Percentiles rank a stretch among this genome's conserved stretches.
phyloP scores from a whole-genome alignment of 148 eudicot species.

The Chenopodium quinoa region DNA sequence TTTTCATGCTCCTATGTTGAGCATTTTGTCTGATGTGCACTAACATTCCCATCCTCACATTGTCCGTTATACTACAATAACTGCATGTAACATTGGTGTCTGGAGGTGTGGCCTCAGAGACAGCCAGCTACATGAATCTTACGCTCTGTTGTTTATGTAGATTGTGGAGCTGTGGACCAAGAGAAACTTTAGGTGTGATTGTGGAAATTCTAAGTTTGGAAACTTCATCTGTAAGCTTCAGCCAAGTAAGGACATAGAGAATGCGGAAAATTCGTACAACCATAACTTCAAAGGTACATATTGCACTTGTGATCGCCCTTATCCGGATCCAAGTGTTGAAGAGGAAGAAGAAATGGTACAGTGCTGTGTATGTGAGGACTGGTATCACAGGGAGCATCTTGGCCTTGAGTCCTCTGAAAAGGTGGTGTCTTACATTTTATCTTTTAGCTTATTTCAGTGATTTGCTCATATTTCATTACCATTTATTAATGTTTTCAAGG shows the following conservation, averaged over 20 bases:
- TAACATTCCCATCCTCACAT: not conserved
- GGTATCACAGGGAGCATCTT: slow-evolving; percentile 95
- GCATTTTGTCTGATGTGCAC: not conserved
- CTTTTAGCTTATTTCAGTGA: slow-evolving; percentile 4
- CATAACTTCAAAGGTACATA: slow-evolving; percentile 92
- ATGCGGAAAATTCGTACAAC: slow-evolving; percentile 71
- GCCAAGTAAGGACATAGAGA: slow-evolving; percentile 76
- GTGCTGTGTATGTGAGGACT: slow-evolving; percentile 95
- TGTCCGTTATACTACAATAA: not conserved
- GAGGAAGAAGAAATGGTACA: slow-evolving; percentile 91
- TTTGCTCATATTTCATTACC: not conserved
- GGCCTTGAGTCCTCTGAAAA: slow-evolving; percentile 70
- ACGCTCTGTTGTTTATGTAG: slow-evolving; percentile 34
- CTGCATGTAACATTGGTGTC: slow-evolving; percentile 1
- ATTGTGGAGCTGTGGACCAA: slow-evolving; percentile 96
- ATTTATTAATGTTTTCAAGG: not conserved
- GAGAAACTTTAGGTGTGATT: slow-evolving; percentile 92
- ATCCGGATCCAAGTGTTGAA: slow-evolving; percentile 92
- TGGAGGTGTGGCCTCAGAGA: not conserved
- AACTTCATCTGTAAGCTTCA: slow-evolving; percentile 86
- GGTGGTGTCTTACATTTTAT: slow-evolving; percentile 36
- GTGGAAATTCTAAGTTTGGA: slow-evolving; percentile 98
- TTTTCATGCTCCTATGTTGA: not conserved
- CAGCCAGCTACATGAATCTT: not conserved
- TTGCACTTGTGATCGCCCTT: slow-evolving; percentile 85